Percentiles rank a stretch among this genome's conserved stretches.
These are phyloP conservation scores for Hypomyces perniciosus DNA, from an alignment of 2,329 filamentous ascomycete genomes.

Conservation along the genomic window DNA sequence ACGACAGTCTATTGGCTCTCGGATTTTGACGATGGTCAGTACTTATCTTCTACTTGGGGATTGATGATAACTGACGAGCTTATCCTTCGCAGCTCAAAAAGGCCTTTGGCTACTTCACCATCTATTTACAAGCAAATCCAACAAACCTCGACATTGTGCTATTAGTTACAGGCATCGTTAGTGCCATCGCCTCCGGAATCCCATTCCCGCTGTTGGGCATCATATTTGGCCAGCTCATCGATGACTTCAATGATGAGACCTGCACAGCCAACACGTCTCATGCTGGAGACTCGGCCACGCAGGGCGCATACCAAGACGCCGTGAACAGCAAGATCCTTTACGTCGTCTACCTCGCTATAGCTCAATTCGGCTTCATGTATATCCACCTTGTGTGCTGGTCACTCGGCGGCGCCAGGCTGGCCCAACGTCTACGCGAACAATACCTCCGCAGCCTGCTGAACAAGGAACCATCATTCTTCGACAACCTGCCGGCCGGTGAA, in stretches of 20 bases:
- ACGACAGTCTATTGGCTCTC: no score
- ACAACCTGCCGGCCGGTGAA: conserved; percentile 49
- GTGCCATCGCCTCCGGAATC: conserved; percentile 31
- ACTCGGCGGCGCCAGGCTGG: conserved; percentile 49
- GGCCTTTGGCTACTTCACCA: not conserved
- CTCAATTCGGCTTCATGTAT: conserved; percentile 53
- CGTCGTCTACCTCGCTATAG: conserved; percentile 55
- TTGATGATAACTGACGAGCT: no score
- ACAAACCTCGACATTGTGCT: conserved; percentile 15
- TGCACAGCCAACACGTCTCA: conserved; percentile 26
- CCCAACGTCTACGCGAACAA: conserved; percentile 48
- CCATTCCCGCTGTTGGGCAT: conserved; percentile 52
- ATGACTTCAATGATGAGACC: conserved; percentile 46
- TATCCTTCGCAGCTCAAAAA: no score
- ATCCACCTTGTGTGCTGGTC: conserved; percentile 54
- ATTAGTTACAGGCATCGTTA: conserved; percentile 12
- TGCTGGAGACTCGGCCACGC: conserved; percentile 12
- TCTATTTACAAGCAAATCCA: conserved; percentile 10
- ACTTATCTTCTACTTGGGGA: no score
- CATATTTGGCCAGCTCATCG: conserved; percentile 49
- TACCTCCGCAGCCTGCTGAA: conserved; percentile 50
- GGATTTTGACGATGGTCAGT: no score
- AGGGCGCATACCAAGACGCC: conserved; percentile 21
- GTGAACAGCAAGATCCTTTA: conserved; percentile 47
- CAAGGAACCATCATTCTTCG: conserved; percentile 54